Base-by-base conservation (phyloP, 129 eudicot species). In the Helianthus tuberosus region DNA sequence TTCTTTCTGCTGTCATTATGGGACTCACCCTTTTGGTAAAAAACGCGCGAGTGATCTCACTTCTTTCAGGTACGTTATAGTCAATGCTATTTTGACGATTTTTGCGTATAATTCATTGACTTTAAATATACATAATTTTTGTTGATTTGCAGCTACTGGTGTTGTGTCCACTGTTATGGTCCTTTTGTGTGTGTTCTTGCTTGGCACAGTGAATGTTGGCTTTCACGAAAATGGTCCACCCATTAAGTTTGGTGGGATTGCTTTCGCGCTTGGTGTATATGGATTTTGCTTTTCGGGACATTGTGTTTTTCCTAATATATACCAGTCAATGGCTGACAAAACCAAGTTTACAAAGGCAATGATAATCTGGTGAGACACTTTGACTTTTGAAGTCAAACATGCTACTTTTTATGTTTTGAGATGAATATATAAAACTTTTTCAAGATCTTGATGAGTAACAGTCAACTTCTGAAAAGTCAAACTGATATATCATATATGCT, bases 281-380 rank as follows among this genome's bases (percentile, higher is more conserved):
- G 98, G 96, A 10, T 93, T 76, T 83, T 84, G 96, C 83, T 93
- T 83, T 69, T 85, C 98, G 0, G 98, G 98, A 6, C 96, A 93
- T 77, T 72, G 88, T 16, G 98, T 93, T 35, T 87, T 93, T 71
- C 98, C 98, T 14, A 93, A 93, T 74, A 89, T 93, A 61, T 93
- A 93, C 83, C 96, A 92, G 48, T 89, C 97, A 25, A 92, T 92
- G 97, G 93, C 97, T 49, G 93, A 92, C 64, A 89, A 83, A 77
- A 81, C 81, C 5, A 79, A 92, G 85, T 92, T 89, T 74, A 87
- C 87, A 61, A 77, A 61, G 54, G 97, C 97, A 74, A 70, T 91
- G 47, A 59, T 83, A 25, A 82, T 77, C 71, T 82, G 90, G 96
- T 91, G 83, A 49, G 69, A 15, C 62, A 71, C 63, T 65, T 68